Base-by-base conservation (phyloP, 2,329 filamentous ascomycete species). In the Didymella arachidicola region DNA sequence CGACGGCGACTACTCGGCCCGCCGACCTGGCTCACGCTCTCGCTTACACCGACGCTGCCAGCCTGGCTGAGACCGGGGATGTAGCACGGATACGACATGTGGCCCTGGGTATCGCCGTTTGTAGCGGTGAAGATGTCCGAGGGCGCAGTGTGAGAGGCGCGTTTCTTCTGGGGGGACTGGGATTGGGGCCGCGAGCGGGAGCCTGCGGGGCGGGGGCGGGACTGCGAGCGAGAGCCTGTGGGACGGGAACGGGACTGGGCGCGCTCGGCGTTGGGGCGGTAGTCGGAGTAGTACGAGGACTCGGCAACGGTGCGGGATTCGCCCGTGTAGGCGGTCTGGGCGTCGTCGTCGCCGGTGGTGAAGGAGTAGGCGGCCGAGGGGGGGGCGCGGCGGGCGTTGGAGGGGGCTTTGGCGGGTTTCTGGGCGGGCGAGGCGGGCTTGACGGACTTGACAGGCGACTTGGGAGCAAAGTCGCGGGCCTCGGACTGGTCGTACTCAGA, bases 41-140 rank as follows among this genome's bases (percentile, higher is more conserved):
- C 76, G 42, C 70, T 69, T 1, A 71, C 67, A 19, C 68, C 70
- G 6, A 77, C 73, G 32, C 74, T 78, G 29, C 67, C 72, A 0
- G 73, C 73, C 34, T 62, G 59, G 58, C 79, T 83, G 66, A 86
- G 64, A 0, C 82, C 83, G 0, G 85, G 84, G 47, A 87, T 83
- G 8, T 84, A 80, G 72, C 85, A 84, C 26, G 82, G 81, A 66
- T 87, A 87, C 46, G 78, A 79, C 72, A 83, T 85, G 12, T 82
- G 84, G 10, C 83, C 82, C 0, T 77, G 77, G 5, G 77, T 49
- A 16, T 71, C 77, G 19, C 74, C 73, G 41, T 72, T 74, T 2
- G 79, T 73, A 25, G 81, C 77, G 6, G 71, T 75, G 71, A 75
- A 76, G 61, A 75, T 75, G 53, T 76, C 76, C 27, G 65, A 72